phyloP scores from a whole-genome alignment of 1,284 basidiomycete genomes.

The Ustilago lituana region DNA sequence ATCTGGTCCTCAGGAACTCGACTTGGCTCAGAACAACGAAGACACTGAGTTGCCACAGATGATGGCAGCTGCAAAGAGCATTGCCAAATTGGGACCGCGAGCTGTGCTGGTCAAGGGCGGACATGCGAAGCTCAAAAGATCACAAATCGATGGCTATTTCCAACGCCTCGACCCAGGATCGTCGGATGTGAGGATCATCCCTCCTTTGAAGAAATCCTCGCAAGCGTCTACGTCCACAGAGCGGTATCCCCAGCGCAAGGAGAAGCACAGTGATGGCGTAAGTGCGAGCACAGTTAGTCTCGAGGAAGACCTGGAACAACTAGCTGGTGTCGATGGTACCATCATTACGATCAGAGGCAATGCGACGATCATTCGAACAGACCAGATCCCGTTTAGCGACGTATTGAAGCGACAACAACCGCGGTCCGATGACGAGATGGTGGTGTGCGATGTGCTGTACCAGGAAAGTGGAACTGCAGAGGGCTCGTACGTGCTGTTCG shows the following conservation, averaged over 20 bases:
- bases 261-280: not conserved
- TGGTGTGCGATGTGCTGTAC: conserved; percentile 81
- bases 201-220: not conserved
- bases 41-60: conserved; percentile 30
- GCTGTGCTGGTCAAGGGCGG: conserved; percentile 89
- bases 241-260: conserved; percentile 23
- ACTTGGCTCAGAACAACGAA: conserved; percentile 25
- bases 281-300: not conserved
- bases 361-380: conserved; percentile 38
- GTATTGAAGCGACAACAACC: conserved; percentile 9
- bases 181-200: not conserved
- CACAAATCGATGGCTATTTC: conserved; percentile 21
- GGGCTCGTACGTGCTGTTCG: conserved; percentile 48
- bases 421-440: not conserved
- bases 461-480: conserved; percentile 67
- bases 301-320: conserved; percentile 17
- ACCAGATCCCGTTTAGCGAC: conserved; percentile 30
- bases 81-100: conserved; percentile 72
- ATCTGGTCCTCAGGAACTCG: conserved; percentile 18
- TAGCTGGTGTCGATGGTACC: conserved; percentile 36
- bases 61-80: conserved; percentile 71
- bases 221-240: not conserved
- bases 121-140: conserved; percentile 71
- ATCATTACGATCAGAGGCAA: conserved; percentile 21
- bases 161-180: conserved; percentile 1